phyloP scores from a whole-genome alignment of 148 eudicot species.

The Hydrangea macrophylla region DNA sequence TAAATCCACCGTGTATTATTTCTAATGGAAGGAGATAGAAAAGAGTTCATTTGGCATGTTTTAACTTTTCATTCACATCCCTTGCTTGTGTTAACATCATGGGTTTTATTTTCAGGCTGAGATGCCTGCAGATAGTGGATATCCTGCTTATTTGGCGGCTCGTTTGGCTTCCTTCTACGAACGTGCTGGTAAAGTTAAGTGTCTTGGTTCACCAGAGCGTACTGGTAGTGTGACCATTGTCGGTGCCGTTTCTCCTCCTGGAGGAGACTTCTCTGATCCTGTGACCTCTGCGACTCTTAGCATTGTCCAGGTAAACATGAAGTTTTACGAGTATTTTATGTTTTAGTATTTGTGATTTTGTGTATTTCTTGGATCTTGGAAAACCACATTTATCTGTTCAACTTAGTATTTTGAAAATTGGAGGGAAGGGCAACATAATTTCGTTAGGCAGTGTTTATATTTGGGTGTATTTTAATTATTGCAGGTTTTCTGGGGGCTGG shows the following conservation, averaged over 20 bases:
- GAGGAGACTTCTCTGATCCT: slow-evolving; percentile 99
- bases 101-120: slow-evolving; percentile 60
- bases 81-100: not conserved
- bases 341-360: not conserved
- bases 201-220: slow-evolving; percentile 99
- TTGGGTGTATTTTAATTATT: slow-evolving; percentile 2
- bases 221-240: slow-evolving; percentile 98
- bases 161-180: slow-evolving; percentile 98
- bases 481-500: slow-evolving; percentile 99
- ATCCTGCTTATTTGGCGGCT: slow-evolving; percentile 99
- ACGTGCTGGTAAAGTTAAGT: slow-evolving; percentile 99
- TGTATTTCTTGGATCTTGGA: no score
- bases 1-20: no score
- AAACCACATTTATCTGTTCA: not conserved
- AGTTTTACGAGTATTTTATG: not conserved
- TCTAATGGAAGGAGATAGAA: no score
- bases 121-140: slow-evolving; percentile 99
- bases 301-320: slow-evolving; percentile 80
- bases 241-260: slow-evolving; percentile 99
- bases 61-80: no score
- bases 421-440: not conserved
- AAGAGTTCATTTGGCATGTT: no score
- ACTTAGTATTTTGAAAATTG: not conserved
- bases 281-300: slow-evolving; percentile 98
- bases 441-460: not conserved